phyloP scores from a whole-genome alignment of 441 rosid species.

The Erodium texanum region DNA sequence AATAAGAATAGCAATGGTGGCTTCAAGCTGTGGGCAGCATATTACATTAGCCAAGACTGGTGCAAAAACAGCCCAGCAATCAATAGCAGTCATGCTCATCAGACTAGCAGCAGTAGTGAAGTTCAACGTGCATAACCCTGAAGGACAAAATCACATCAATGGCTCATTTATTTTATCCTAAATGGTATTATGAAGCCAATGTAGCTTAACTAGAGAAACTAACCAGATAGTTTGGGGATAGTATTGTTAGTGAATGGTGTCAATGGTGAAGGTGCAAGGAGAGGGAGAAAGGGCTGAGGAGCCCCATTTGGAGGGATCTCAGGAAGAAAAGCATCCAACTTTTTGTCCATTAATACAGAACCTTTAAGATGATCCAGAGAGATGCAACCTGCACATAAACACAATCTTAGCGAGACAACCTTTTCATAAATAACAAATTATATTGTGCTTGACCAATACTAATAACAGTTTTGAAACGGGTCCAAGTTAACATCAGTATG shows the following conservation, averaged over 20 bases:
- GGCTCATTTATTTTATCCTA: slow-evolving; percentile 13
- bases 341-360: slow-evolving; percentile 18
- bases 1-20: slow-evolving; percentile 57
- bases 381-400: slow-evolving; percentile 32
- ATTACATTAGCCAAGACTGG: slow-evolving; percentile 78
- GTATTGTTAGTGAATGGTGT: slow-evolving; percentile 57
- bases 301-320: slow-evolving; percentile 51
- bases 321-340: slow-evolving; percentile 35
- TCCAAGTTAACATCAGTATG: too few species aligned
- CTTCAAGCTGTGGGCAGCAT: slow-evolving; percentile 90
- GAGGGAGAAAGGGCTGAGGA: slow-evolving; percentile 81
- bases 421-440: too few species aligned
- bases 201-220: slow-evolving; percentile 8
- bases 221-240: slow-evolving; percentile 71
- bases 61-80: slow-evolving; percentile 70
- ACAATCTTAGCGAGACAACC: too few species aligned
- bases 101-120: slow-evolving; percentile 59
- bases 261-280: slow-evolving; percentile 78
- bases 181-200: slow-evolving; percentile 3
- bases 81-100: slow-evolving; percentile 66
- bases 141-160: slow-evolving; percentile 15
- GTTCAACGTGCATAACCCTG: slow-evolving; percentile 70
- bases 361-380: slow-evolving; percentile 20
- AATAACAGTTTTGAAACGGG: too few species aligned
- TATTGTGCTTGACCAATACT: too few species aligned